Conservation (phyloP, 2,329 filamentous ascomycete genomes). For the Alternaria arborescens region DNA sequence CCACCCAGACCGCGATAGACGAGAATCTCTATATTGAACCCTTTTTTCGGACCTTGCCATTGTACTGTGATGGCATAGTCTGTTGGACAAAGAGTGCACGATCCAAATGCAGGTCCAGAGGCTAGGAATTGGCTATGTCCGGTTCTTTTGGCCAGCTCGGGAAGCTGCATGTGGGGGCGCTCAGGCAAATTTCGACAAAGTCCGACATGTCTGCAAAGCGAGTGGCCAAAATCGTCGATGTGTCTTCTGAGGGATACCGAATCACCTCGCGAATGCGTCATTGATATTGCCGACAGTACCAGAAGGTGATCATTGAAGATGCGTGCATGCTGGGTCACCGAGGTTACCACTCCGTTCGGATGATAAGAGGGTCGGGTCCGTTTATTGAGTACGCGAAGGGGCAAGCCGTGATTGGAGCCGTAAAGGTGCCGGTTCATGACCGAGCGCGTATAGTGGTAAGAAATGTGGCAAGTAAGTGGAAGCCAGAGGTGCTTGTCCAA, state of each 20-base stretch:
- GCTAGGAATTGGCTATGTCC: slow-evolving; percentile 12
- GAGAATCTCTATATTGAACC: slow-evolving; percentile 19
- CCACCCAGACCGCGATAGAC: slow-evolving; percentile 26
- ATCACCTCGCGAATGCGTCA: slow-evolving; percentile 20
- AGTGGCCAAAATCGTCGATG: slow-evolving; percentile 10
- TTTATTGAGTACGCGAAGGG: slow-evolving; percentile 18
- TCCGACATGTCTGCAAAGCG: slow-evolving; percentile 23
- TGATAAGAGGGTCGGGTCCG: background rate
- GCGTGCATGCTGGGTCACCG: slow-evolving; percentile 18
- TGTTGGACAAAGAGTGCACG: slow-evolving; percentile 27
- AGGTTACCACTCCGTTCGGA: slow-evolving; percentile 2
- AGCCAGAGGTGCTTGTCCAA: background rate
- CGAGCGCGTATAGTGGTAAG: slow-evolving; percentile 28
- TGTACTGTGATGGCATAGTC: slow-evolving; percentile 29
- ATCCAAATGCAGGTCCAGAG: slow-evolving; percentile 25
- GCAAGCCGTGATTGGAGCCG: slow-evolving; percentile 23
- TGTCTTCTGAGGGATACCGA: slow-evolving; percentile 15
- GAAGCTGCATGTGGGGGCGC: slow-evolving; percentile 18
- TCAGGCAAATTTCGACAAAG: slow-evolving; percentile 2
- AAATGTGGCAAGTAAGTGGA: slow-evolving; percentile 2
- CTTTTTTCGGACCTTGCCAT: slow-evolving; percentile 23
- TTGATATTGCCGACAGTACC: slow-evolving; percentile 19
- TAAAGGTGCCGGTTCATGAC: slow-evolving; percentile 34
- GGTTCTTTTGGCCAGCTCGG: slow-evolving; percentile 19
- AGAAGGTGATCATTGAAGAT: slow-evolving; percentile 30